Evolutionary conservation across 371 early-diverging fungal species (phyloP), one percentile per base, ranked within the genome.

Genomic region (Mucor ambiguus): DNA sequence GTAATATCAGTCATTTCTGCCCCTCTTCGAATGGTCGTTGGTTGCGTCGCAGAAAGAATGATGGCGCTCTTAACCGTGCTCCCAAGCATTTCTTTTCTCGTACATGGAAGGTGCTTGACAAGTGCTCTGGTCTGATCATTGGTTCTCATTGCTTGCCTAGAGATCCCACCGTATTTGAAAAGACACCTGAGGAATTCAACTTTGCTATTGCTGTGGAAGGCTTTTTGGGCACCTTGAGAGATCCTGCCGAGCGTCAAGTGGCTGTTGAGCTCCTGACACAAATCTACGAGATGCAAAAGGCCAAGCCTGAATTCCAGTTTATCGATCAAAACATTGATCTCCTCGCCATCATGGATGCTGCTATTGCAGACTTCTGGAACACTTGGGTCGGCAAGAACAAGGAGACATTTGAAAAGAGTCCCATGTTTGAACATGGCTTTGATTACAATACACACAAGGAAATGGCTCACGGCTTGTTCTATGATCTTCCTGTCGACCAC

Each of bases 161-260:
- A 11, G 92, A 95, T 63, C 96, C 96, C 12, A 92, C 91, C 4
- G 88, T 94, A 7, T 88, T 89, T 37, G 95, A 94, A 70, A 92
- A 90, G 78, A 94, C 96, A 1, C 86, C 95, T 0, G 93, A 94
- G 49, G 95, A 95, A 62, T 87, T 86, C 78, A 90, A 87, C 73
- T 87, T 89, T 82, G 94, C 92, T 1, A 68, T 93, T 48, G 89
- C 87, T 43, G 90, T 94, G 0, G 95, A 94, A 66, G 74, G 79
- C 55, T 88, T 92, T 61, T 76, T 94, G 68, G 87, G 84, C 10
- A 75, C 74, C 57, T 86, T 92, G 37, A 70, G 79, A 8, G 95
- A 95, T 62, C 94, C 96, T 6, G 95, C 95, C 11, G 94, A 94
- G 71, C 89, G 93, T 26, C 93, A 93, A 76, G 81, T 93, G 38